Conservation (phyloP, 352 stramenopile species). For the Globisporangium heterothallicum region DNA sequence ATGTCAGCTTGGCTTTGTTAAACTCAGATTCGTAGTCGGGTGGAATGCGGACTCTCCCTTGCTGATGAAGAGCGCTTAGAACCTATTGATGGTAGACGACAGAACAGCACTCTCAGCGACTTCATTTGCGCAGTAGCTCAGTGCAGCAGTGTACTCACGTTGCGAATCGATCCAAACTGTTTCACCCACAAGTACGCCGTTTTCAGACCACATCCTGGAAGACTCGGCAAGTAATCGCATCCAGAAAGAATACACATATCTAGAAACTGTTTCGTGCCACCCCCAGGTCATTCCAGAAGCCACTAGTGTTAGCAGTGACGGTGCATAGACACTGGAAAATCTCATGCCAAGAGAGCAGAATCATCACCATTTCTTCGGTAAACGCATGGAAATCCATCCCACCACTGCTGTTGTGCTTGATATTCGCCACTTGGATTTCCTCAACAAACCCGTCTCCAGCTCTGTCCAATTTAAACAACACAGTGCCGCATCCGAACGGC, state of each 20-base stretch:
- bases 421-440: constrained; percentile 68
- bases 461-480: constrained; percentile 96
- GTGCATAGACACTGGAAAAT: background rate
- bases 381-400: constrained; percentile 72
- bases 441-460: constrained; percentile 73
- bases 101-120: background rate
- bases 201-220: constrained; percentile 81
- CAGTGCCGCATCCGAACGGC: constrained; percentile 86
- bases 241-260: constrained; percentile 91
- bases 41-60: constrained; percentile 52
- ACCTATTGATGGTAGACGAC: constrained; percentile 24
- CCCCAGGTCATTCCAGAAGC: too few relatives aligned
- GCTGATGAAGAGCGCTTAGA: constrained; percentile 46
- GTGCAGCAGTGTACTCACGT: constrained; percentile 24
- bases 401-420: constrained; percentile 58
- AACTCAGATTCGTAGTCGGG: constrained; percentile 59
- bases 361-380: constrained; percentile 84
- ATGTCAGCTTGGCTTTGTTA: constrained; percentile 50
- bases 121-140: background rate
- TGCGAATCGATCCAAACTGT: constrained; percentile 57
- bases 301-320: too few relatives aligned
- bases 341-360: background rate
- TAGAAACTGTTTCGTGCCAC: constrained; percentile 41
- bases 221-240: constrained; percentile 86
- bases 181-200: constrained; percentile 68